These are phyloP conservation scores for Naematelia encephala DNA, from an alignment of 768 basidiomycete species.

Conservation along the genomic window DNA sequence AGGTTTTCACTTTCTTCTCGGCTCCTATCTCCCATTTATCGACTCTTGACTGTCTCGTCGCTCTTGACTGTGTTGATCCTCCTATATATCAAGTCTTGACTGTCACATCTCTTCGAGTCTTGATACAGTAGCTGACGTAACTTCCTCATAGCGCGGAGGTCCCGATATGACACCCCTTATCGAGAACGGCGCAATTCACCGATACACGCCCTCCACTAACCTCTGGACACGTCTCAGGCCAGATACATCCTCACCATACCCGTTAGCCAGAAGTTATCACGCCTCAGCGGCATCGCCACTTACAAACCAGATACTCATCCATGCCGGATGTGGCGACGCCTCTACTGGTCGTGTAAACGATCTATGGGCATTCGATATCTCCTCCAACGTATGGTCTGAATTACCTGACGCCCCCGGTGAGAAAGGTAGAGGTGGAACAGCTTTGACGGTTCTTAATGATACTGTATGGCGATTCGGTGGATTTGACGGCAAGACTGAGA, in stretches of 20 bases:
- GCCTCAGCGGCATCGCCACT: constrained; percentile 14
- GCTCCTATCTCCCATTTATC: background rate
- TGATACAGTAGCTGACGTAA: background rate
- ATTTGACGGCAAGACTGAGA: constrained; percentile 32
- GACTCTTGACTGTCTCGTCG: background rate
- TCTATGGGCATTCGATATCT: constrained; percentile 25
- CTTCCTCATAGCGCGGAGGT: constrained; percentile 51
- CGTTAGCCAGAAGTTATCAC: constrained; percentile 23
- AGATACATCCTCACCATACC: background rate
- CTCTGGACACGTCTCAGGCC: constrained; percentile 13
- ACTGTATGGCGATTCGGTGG: constrained; percentile 27
- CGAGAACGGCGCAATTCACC: constrained; percentile 28
- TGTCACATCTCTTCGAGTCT: background rate
- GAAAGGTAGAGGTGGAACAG: constrained; percentile 13
- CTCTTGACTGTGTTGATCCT: background rate
- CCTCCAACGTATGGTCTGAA: constrained; percentile 7
- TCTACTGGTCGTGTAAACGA: constrained; percentile 20
- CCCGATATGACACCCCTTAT: constrained; percentile 52
- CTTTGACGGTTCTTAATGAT: constrained; percentile 3
- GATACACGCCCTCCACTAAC: constrained; percentile 6
- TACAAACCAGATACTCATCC: constrained; percentile 13
- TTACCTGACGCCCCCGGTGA: constrained; percentile 20
- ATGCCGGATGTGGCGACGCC: constrained; percentile 28
- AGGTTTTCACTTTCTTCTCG: background rate
- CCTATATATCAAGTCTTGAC: background rate